Percentiles rank a stretch among this genome's conserved stretches.
These are phyloP conservation scores for Xylariales sp. DNA, from an alignment of 2,329 filamentous ascomycete genomes.

Conservation along the genomic window DNA sequence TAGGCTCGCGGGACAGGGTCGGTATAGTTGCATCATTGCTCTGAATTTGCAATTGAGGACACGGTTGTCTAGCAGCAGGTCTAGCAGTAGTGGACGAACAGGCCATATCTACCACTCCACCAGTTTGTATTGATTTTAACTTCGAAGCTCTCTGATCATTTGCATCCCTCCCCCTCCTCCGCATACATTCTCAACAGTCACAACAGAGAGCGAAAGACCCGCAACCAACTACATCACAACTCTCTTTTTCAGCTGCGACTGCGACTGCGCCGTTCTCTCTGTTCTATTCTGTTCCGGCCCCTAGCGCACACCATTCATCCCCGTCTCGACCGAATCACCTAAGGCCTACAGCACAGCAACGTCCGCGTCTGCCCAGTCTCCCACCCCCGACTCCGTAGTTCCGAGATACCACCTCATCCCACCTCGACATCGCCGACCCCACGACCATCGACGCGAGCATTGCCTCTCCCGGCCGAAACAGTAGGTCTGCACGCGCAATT, in stretches of 20 bases:
- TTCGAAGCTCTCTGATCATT: conserved; percentile 14
- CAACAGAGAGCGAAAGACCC: background rate
- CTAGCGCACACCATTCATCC: conserved; percentile 24
- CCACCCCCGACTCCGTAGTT: conserved; percentile 9
- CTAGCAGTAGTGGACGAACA: conserved; percentile 37
- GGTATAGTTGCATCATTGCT: conserved; percentile 36
- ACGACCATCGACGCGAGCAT: conserved; percentile 7
- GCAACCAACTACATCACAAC: background rate
- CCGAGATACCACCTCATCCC: conserved; percentile 24
- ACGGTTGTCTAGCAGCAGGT: conserved; percentile 45
- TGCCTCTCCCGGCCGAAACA: conserved; percentile 35
- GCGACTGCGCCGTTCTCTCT: background rate
- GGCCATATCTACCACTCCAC: conserved; percentile 15
- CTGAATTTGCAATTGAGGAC: conserved; percentile 50
- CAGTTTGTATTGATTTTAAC: conserved; percentile 11
- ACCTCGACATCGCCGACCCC: conserved; percentile 1
- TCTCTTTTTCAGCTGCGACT: background rate
- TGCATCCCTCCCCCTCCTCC: background rate
- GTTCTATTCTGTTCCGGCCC: background rate
- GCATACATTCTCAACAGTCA: background rate
- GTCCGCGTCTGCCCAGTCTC: background rate
- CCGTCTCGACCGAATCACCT: conserved; percentile 5
- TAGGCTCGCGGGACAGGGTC: conserved; percentile 13
- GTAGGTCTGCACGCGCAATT: conserved; percentile 42
- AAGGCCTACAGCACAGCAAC: too few relatives aligned